Base-by-base conservation (phyloP, 805 yeast genomes). In the Nakazawaea holstii region DNA sequence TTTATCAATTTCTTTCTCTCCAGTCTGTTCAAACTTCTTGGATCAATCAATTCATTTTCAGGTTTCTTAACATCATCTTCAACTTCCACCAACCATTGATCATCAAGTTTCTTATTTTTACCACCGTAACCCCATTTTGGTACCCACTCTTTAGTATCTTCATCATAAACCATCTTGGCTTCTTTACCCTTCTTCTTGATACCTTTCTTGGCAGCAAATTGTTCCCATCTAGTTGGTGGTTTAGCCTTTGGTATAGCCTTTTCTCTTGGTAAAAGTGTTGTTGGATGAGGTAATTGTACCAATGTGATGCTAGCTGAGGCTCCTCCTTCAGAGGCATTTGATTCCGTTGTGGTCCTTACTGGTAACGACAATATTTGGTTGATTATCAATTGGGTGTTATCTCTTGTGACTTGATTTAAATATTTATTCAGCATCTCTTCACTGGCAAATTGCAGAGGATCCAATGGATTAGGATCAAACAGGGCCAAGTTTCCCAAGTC, bases 71-170 rank as follows among this genome's bases (percentile, higher is more conserved):
- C 82, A 56, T 82, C 76, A 45, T 87, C 95, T 50, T 88, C 87
- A 51, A 92, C 87, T 69, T 94, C 99, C 49, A 92, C 97, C 61
- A 89, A 74, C 99, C 99, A 94, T 67, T 94, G 97, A 59, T 76
- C 70, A 59, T 92, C 98, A 56, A 82, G 61, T 47, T 81, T 79
- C 70, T 94, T 92, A 68, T 94, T 94, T 68, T 81, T 80, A 60
- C 98, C 98, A 55, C 86, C 84, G 72, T 85, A 92, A 51, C 99
- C 99, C 99, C 99, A 94, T 68, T 90, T 92, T 58, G 95, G 92
- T 52, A 85, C 96, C 99, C 99, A 94, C 68, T 90, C 91, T 44
- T 92, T 91, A 29, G 79, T 69, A 30, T 78, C 94, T 66, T 94
- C 98, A 66, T 94, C 96, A 58, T 71, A 94, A 1, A 87, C 89